Evolutionary conservation across 1,284 basidiomycete genomes (phyloP).

Genomic region (Rhodotorula mucilaginosa): DNA sequence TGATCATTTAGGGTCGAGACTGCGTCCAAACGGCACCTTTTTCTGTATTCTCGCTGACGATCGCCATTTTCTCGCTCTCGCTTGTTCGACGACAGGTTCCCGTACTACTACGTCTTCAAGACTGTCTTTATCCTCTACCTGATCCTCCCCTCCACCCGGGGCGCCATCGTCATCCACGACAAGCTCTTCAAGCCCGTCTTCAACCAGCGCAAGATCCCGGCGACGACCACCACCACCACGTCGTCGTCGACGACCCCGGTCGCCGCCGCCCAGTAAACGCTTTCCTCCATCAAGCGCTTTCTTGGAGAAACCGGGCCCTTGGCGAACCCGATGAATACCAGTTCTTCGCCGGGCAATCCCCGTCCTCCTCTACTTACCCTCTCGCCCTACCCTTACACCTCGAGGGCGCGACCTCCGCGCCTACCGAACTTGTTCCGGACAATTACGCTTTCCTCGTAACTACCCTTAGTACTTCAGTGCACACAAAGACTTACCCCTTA

Average conservation of each 20-base stretch:
- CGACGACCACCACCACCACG: constrained; percentile 3
- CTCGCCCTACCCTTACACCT: too few relatives aligned
- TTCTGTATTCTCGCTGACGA: background rate
- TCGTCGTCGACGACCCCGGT: constrained; percentile 6
- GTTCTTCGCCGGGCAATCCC: too few relatives aligned
- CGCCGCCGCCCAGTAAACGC: constrained; percentile 5
- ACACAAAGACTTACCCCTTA: too few relatives aligned
- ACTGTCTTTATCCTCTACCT: constrained; percentile 45
- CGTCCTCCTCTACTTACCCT: too few relatives aligned
- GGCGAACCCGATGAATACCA: too few relatives aligned
- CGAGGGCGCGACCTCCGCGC: too few relatives aligned
- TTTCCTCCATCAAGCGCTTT: background rate
- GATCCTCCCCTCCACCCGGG: constrained; percentile 44
- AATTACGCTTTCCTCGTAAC: too few relatives aligned
- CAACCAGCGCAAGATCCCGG: constrained; percentile 4
- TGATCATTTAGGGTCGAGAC: too few relatives aligned
- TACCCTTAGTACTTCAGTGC: too few relatives aligned
- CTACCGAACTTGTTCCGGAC: too few relatives aligned
- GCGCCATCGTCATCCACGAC: constrained; percentile 39
- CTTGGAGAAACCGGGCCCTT: too few relatives aligned
- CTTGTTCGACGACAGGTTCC: constrained; percentile 36
- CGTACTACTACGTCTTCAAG: constrained; percentile 47
- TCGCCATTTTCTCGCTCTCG: background rate
- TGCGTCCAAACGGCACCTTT: too few relatives aligned
- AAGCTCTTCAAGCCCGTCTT: constrained; percentile 38